Base-by-base conservation (phyloP, 805 yeast genomes). In the Alloascoidea africana region DNA sequence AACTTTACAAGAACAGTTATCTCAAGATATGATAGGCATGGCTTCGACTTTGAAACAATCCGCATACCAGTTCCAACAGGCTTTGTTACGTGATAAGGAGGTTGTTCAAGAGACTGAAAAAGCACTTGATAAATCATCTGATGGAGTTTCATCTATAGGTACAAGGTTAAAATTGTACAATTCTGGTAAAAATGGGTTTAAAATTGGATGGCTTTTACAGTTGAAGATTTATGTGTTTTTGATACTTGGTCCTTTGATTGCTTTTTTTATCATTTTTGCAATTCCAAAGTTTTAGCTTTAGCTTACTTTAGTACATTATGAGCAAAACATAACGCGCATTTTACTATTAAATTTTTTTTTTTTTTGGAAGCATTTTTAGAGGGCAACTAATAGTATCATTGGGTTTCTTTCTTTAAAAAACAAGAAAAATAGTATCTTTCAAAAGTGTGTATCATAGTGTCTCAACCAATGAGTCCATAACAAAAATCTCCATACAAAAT, bases 1-100 rank as follows among this genome's bases (percentile, higher is more conserved):
- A 23, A 23, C 8, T 8, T 23, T 23, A 23, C 69, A 63, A 42
- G 58, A 58, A 30, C 64, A 60, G 34, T 51, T 63, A n/a, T 44
- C 62, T 15, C 45, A 47, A 27, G 68, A 63, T 36, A 51, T 63
- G 38, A 41, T 56, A 1, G 56, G 49, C 18, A 49, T 63, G 38
- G 65, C 66, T 0, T 37, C 55, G 4, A 51, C 51, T 4, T 52
- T 64, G 38, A 60, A 55, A 39, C 42, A 49, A 13, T 56, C 63
- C 2, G 66, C 66, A 2, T 38, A 51, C 6, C 44, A 44, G 5
- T 49, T 59, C 63, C 15, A 40, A 50, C 13, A 62, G 59, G 17
- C 14, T 8, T 5, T 34, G 6, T n/a, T 8, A 8, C 36, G 17
- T n/a, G 36, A 34, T 34, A 34, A 34, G 8, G 36, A 34, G n/a